phyloP scores from a whole-genome alignment of 2,329 filamentous ascomycete genomes.

The Sporothrix protearum region DNA sequence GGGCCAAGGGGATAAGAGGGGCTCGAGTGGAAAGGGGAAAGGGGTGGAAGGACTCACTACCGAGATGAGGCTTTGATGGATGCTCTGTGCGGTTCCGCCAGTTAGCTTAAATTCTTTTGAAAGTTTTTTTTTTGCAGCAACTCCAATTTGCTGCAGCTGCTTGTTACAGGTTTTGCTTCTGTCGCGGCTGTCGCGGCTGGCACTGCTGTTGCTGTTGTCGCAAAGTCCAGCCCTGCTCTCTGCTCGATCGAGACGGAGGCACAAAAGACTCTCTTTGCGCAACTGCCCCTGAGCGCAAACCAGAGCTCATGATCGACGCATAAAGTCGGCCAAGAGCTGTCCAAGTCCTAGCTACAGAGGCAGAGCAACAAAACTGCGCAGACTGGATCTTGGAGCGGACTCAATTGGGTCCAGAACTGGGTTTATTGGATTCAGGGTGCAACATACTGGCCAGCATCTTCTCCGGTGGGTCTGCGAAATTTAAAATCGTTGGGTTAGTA shows the following conservation, averaged over 20 bases:
- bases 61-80: constrained; percentile 64
- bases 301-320: neutral
- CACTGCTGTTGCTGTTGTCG: neutral
- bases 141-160: neutral
- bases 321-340: neutral
- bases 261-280: neutral
- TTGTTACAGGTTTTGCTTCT: neutral
- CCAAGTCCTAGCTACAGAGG: neutral
- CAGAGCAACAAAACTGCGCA: constrained; percentile 3
- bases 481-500: constrained; percentile 26
- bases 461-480: constrained; percentile 54
- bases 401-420: neutral
- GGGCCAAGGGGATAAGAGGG: neutral
- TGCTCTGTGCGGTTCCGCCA: constrained; percentile 51
- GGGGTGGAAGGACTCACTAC: constrained; percentile 46
- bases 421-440: neutral
- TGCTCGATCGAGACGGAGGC: neutral
- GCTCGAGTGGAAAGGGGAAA: neutral
- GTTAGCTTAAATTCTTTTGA: constrained; percentile 32
- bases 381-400: neutral
- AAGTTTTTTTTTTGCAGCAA: constrained; percentile 1
- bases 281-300: neutral
- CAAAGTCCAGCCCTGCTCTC: neutral
- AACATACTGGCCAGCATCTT: constrained; percentile 66
- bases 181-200: too few species aligned